Percentiles rank a stretch among this genome's conserved stretches.
Conservation (phyloP, 768 basidiomycete genomes). For the Porpolomopsis calyptriformis region DNA sequence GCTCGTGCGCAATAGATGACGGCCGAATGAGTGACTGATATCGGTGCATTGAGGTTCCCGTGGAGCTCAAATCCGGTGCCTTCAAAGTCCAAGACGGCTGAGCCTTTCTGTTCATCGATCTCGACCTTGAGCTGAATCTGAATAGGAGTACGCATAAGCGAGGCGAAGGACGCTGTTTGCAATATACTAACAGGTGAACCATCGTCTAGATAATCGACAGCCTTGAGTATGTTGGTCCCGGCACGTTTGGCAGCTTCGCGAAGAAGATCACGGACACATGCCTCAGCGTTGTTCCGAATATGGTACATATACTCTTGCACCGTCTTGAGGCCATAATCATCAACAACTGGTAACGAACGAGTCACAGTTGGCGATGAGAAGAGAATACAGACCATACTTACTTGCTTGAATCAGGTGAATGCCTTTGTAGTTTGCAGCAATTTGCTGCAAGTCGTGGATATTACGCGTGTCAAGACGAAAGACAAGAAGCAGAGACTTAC, state of each 20-base stretch:
- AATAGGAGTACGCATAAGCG: not conserved
- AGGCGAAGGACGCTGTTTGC: not conserved
- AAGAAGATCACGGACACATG: conserved; percentile 74
- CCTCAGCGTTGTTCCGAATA: conserved; percentile 83
- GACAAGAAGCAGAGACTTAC: conserved; percentile 29
- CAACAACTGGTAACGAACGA: conserved; percentile 45
- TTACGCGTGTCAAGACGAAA: conserved; percentile 3
- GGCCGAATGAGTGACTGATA: conserved; percentile 78
- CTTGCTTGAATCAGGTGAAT: conserved; percentile 74
- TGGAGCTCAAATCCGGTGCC: conserved; percentile 79
- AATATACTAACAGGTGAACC: conserved; percentile 57
- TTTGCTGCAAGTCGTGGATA: conserved; percentile 48
- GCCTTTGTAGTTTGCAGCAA: conserved; percentile 89
- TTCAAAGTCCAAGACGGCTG: conserved; percentile 76
- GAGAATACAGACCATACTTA: conserved; percentile 26
- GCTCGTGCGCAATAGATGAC: conserved; percentile 84
- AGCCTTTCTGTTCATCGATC: conserved; percentile 64
- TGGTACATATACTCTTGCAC: conserved; percentile 93
- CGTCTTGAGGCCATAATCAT: conserved; percentile 74
- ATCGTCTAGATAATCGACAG: conserved; percentile 81
- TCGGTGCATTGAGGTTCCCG: conserved; percentile 77
- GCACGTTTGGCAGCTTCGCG: conserved; percentile 60
- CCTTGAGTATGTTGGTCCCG: conserved; percentile 52
- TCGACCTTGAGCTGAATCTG: conserved; percentile 68
- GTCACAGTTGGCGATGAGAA: conserved; percentile 4